These are phyloP conservation scores for Phytophthora lateralis DNA, from an alignment of 352 stramenopile species.

Conservation along the genomic window DNA sequence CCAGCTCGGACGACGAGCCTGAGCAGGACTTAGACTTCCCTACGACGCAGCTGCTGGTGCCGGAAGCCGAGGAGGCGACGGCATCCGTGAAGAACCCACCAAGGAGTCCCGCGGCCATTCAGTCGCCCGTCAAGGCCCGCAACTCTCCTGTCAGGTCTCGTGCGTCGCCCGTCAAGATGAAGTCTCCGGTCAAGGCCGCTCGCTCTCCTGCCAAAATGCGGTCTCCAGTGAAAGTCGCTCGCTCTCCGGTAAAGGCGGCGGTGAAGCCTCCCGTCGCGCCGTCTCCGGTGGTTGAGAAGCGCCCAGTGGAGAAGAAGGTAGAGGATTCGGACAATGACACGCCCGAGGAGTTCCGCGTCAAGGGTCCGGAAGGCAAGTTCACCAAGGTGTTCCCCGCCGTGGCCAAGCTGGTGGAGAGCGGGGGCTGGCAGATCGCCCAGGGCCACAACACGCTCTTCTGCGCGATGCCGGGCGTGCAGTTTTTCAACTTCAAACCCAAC, in stretches of 20 bases:
- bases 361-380: conserved; percentile 48
- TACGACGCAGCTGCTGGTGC: conserved; percentile 46
- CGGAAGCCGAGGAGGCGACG: conserved; percentile 19
- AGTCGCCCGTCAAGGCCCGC: conserved; percentile 13
- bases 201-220: conserved; percentile 14
- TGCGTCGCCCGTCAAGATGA: conserved; percentile 9
- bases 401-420: conserved; percentile 50
- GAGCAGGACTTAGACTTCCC: conserved; percentile 44
- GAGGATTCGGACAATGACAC: conserved; percentile 16
- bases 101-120: conserved; percentile 9
- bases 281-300: conserved; percentile 11
- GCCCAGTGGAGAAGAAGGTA: conserved; percentile 10
- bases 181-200: conserved; percentile 8
- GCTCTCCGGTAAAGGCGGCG: not conserved
- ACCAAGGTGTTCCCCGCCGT: conserved; percentile 48
- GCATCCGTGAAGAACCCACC: not conserved
- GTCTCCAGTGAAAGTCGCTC: conserved; percentile 10
- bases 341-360: conserved; percentile 32
- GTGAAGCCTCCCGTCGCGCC: conserved; percentile 10
- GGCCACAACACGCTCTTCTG: conserved; percentile 68
- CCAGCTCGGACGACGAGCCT: conserved; percentile 20
- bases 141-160: not conserved
- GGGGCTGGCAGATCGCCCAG: conserved; percentile 70
- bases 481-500: conserved; percentile 85
- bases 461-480: conserved; percentile 76